Conservation (phyloP, 257 asterid species). For the Jacaranda copaia region DNA sequence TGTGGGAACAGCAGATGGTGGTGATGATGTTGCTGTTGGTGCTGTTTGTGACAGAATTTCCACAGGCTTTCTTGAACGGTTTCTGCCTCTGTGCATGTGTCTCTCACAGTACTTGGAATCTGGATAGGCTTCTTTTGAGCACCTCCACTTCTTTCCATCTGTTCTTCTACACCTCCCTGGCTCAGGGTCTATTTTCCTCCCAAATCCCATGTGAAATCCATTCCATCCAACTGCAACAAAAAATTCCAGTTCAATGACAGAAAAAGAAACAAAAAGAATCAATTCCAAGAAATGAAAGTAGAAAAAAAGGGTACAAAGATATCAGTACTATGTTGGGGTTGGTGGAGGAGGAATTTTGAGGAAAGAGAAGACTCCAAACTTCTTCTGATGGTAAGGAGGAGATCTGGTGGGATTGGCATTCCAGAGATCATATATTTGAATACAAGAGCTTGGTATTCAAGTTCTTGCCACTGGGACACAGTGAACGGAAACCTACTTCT, state of each 20-base stretch:
- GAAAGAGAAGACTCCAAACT: conserved; percentile 52
- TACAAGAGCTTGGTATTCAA: conserved; percentile 76
- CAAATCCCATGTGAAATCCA: conserved; percentile 63
- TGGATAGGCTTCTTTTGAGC: conserved; percentile 80
- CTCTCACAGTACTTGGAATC: conserved; percentile 93
- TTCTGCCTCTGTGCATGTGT: conserved; percentile 95
- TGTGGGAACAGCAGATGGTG: not conserved
- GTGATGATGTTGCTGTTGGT: not conserved
- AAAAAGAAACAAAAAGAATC: not conserved
- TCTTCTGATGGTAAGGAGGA: conserved; percentile 61
- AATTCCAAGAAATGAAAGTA: not conserved
- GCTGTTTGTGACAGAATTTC: conserved; percentile 49
- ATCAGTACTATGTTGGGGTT: conserved; percentile 48
- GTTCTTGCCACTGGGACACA: conserved; percentile 76
- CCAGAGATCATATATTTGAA: conserved; percentile 76
- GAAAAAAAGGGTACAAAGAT: not conserved
- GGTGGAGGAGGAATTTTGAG: conserved; percentile 58
- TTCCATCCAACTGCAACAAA: conserved; percentile 44
- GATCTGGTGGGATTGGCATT: conserved; percentile 77
- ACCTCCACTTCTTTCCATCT: conserved; percentile 90
- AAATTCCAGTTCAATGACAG: not conserved
- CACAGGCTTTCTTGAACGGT: conserved; percentile 99
- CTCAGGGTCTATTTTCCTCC: conserved; percentile 78
- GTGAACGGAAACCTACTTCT: conserved; percentile 58
- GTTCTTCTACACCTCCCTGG: conserved; percentile 92